A percentile compares a stretch with the other conserved stretches of the same genome.
phyloP scores from a whole-genome alignment of 2,329 filamentous ascomycete genomes.

The Penicillium crustosum region DNA sequence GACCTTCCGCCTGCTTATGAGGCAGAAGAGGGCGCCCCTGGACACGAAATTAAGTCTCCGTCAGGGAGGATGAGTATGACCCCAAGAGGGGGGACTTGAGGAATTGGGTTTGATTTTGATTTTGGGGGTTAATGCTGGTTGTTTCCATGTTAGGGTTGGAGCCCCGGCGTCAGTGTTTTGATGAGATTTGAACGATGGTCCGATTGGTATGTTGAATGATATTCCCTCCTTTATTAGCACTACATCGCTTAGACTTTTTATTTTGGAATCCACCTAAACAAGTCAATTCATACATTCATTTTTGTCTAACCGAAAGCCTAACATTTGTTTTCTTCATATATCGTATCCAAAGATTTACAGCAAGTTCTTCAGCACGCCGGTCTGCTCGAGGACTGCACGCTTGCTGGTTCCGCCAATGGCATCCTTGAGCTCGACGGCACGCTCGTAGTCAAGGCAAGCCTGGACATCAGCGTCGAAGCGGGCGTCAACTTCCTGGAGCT shows the following conservation, averaged over 20 bases:
- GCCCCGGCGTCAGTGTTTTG: background rate
- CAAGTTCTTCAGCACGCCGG: slow-evolving; percentile 60
- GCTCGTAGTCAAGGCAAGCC: slow-evolving; percentile 75
- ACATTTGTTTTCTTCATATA: slow-evolving; percentile 13
- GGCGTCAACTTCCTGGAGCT: slow-evolving; percentile 66
- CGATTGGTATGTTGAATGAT: background rate
- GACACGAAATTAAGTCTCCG: slow-evolving; percentile 15
- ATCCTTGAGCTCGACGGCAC: slow-evolving; percentile 74
- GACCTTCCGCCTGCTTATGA: slow-evolving; percentile 20
- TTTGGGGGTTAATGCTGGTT: background rate
- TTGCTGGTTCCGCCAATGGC: slow-evolving; percentile 77
- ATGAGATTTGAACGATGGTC: background rate
- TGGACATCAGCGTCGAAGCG: slow-evolving; percentile 71
- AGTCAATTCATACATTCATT: slow-evolving; percentile 17
- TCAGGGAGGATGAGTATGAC: slow-evolving; percentile 10
- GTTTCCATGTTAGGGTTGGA: background rate
- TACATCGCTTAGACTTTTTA: background rate
- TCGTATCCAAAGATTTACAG: slow-evolving; percentile 36
- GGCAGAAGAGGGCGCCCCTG: background rate
- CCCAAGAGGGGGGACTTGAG: background rate
- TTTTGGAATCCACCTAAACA: background rate
- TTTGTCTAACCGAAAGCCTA: slow-evolving; percentile 25
- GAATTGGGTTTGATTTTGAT: background rate
- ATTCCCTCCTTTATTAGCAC: background rate
- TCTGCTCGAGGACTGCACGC: slow-evolving; percentile 66